Evolutionary conservation across 2,329 filamentous ascomycete genomes (phyloP).

Genomic region (Alternaria novae-zelandiae): DNA sequence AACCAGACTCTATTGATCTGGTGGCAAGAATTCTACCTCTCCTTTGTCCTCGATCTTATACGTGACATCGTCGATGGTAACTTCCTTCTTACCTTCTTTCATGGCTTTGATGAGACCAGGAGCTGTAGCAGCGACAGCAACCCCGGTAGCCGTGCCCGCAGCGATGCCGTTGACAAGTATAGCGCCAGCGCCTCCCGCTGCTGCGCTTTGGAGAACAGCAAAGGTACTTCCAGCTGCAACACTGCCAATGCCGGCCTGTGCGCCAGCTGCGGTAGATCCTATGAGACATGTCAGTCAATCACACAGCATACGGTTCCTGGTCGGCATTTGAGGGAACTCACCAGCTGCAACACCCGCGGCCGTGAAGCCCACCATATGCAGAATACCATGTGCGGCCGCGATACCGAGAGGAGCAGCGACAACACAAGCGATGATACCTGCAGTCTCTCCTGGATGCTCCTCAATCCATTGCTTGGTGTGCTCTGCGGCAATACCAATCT

Average conservation of each 20-base stretch:
- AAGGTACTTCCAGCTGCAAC: constrained; percentile 23
- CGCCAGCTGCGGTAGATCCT: constrained; percentile 22
- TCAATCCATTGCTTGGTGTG: constrained; percentile 16
- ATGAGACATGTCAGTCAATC: not conserved
- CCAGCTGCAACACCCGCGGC: constrained; percentile 10
- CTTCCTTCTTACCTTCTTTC: not conserved
- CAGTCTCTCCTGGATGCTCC: constrained; percentile 12
- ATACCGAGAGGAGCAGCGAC: constrained; percentile 11
- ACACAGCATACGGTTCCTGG: too few relatives aligned
- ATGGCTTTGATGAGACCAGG: constrained; percentile 6
- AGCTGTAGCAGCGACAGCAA: constrained; percentile 9
- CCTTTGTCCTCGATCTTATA: not conserved
- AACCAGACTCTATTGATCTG: not conserved
- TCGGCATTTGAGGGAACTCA: too few relatives aligned
- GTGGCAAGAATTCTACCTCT: not conserved
- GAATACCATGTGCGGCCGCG: not conserved
- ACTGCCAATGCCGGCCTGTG: constrained; percentile 20
- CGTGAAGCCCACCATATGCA: constrained; percentile 16
- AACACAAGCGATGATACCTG: constrained; percentile 11
- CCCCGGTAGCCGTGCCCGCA: constrained; percentile 1
- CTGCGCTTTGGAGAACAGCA: constrained; percentile 27
- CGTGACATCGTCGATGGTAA: not conserved
- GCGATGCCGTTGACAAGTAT: constrained; percentile 19
- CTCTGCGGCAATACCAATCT: not conserved
- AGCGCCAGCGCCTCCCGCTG: constrained; percentile 17